Evolutionary conservation across 306 rosid species (phyloP).

Genomic region (Astragalus glycyphyllos): DNA sequence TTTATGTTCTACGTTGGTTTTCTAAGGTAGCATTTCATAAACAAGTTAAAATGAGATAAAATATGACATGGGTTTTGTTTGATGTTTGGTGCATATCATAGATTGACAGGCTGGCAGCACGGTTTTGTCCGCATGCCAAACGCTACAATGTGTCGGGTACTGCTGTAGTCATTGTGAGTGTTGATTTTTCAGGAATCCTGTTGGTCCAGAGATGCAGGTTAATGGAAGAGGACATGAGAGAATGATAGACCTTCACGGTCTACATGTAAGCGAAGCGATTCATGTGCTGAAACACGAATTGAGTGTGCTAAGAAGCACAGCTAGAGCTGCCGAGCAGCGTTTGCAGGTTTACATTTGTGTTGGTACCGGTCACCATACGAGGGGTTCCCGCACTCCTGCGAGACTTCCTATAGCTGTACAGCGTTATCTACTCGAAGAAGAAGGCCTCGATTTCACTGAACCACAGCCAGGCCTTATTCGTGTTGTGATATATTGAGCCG

Average conservation of each 20-base stretch:
- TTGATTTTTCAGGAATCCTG: constrained; percentile 71
- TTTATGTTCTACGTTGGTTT: not conserved
- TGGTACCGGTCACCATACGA: constrained; percentile 94
- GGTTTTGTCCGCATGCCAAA: not conserved
- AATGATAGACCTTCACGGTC: constrained; percentile 92
- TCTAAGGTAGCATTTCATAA: not conserved
- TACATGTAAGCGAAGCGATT: constrained; percentile 88
- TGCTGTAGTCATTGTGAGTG: constrained; percentile 21
- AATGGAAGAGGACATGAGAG: constrained; percentile 89
- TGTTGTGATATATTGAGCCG: constrained; percentile 74
- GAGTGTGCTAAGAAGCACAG: constrained; percentile 75
- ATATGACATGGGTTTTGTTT: not conserved
- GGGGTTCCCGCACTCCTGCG: constrained; percentile 91
- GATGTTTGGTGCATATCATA: constrained; percentile 8
- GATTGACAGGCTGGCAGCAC: not conserved
- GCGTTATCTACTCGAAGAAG: constrained; percentile 90
- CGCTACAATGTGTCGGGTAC: constrained; percentile 16
- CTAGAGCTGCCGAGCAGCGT: constrained; percentile 79
- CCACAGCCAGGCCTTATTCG: constrained; percentile 92
- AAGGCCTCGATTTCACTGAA: constrained; percentile 84
- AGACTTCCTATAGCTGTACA: constrained; percentile 91
- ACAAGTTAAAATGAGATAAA: not conserved
- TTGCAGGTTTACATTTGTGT: constrained; percentile 85
- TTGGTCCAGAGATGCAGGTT: constrained; percentile 66
- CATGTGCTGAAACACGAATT: constrained; percentile 85